Percentiles rank a stretch among this genome's conserved stretches.
Conservation (phyloP, 176 grass and related monocot species). For the Bonia amplexicaulis region DNA sequence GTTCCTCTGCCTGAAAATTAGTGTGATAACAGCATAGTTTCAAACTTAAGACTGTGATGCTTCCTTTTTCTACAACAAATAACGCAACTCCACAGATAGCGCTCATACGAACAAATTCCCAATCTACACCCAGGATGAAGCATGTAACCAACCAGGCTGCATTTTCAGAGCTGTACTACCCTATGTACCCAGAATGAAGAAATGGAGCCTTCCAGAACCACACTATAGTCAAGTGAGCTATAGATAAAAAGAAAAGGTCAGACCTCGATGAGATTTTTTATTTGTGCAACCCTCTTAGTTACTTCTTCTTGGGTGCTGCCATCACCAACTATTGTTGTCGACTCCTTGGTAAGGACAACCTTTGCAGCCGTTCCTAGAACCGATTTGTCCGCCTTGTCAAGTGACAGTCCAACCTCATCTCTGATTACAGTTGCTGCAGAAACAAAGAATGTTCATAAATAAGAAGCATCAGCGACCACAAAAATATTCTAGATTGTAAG, state of each 20-base stretch:
- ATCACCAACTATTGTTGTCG: slow-evolving; percentile 92
- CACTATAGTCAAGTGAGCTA: not conserved
- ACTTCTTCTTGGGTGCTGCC: slow-evolving; percentile 92
- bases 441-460: not conserved
- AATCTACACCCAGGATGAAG: not conserved
- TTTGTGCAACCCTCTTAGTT: slow-evolving; percentile 84
- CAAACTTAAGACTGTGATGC: not conserved
- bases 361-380: slow-evolving; percentile 86
- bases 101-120: not conserved
- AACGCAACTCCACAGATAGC: not conserved
- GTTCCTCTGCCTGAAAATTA: slow-evolving; percentile 64
- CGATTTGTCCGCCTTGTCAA: slow-evolving; percentile 86
- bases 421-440: slow-evolving; percentile 81
- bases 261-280: slow-evolving; percentile 91
- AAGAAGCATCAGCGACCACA: not conserved
- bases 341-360: slow-evolving; percentile 81
- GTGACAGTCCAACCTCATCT: slow-evolving; percentile 83
- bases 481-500: not conserved
- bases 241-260: not conserved
- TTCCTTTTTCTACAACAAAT: not conserved
- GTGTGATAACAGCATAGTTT: not conserved
- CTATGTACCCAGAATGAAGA: not conserved
- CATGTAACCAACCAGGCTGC: not conserved
- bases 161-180: not conserved
- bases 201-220: not conserved